phyloP scores from a whole-genome alignment of 805 yeast genomes.

The Schizosaccharomyces cryophilus region DNA sequence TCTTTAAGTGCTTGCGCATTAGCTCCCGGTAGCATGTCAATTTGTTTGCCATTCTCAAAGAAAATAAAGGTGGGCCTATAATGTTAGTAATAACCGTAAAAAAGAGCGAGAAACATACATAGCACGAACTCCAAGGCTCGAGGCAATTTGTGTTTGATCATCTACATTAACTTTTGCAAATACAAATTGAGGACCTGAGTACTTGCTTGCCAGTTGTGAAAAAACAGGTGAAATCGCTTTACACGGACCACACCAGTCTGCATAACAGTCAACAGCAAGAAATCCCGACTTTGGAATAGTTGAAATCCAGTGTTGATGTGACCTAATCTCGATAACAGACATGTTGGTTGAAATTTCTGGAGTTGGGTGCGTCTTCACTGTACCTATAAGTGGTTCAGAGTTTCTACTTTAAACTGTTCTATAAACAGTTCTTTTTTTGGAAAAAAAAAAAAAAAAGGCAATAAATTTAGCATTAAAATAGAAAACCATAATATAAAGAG shows the following conservation, averaged over 20 bases:
- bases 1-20: background rate
- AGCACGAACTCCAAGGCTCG: background rate
- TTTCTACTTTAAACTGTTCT: no score
- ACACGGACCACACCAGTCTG: background rate
- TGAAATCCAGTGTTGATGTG: background rate
- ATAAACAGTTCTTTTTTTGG: no score
- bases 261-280: slow-evolving; percentile 1
- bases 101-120: background rate
- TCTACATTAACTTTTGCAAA: slow-evolving; percentile 1
- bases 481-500: no score
- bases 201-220: background rate
- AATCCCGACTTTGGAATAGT: background rate
- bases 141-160: background rate
- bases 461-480: no score
- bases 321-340: background rate
- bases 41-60: slow-evolving; percentile 1
- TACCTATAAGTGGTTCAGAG: no score
- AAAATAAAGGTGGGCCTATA: background rate
- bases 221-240: background rate
- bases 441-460: no score
- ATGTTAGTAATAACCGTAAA: background rate
- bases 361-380: no score
- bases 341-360: background rate
- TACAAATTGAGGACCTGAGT: background rate
- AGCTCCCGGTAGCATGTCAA: background rate